Conservation (phyloP, 371 early-diverging fungal species). For the Blakeslea trispora region DNA sequence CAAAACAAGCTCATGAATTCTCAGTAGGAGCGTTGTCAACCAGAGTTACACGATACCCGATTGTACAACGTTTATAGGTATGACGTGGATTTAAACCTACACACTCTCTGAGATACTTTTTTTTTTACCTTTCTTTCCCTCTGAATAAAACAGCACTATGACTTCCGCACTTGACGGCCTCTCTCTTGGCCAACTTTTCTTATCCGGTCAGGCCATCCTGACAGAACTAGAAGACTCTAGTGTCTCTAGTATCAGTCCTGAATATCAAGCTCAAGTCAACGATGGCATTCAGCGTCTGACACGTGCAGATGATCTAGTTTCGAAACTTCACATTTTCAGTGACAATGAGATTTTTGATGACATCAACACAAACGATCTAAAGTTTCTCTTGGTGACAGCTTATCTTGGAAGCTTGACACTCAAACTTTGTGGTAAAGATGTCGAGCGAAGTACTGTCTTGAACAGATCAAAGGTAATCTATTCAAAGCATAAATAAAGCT, state of each 20-base stretch:
- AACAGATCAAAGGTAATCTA: slow-evolving; percentile 52
- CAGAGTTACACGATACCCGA: too few species aligned
- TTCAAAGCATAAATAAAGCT: not conserved
- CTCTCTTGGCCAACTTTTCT: slow-evolving; percentile 44
- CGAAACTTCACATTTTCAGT: slow-evolving; percentile 76
- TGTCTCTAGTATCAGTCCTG: slow-evolving; percentile 45
- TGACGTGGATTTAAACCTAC: too few species aligned
- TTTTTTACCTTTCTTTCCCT: not conserved
- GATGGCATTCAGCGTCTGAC: slow-evolving; percentile 47
- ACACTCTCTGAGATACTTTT: not conserved
- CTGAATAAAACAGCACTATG: not conserved
- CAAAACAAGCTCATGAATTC: too few species aligned
- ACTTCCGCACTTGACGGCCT: slow-evolving; percentile 20
- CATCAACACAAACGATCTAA: slow-evolving; percentile 79
- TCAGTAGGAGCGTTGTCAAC: too few species aligned
- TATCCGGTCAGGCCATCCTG: slow-evolving; percentile 26
- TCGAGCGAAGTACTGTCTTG: slow-evolving; percentile 50
- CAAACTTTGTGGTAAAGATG: slow-evolving; percentile 43
- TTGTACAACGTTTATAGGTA: too few species aligned
- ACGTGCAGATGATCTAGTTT: slow-evolving; percentile 55
- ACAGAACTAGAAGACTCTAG: slow-evolving; percentile 46
- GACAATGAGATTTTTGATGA: slow-evolving; percentile 88
- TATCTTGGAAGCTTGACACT: slow-evolving; percentile 74
- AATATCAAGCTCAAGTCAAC: slow-evolving; percentile 54
- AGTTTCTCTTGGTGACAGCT: slow-evolving; percentile 74